Percentiles rank a stretch among this genome's conserved stretches.
Evolutionary conservation across 148 eudicot species (phyloP).

Genomic region (Vaccinium corymbosum): DNA sequence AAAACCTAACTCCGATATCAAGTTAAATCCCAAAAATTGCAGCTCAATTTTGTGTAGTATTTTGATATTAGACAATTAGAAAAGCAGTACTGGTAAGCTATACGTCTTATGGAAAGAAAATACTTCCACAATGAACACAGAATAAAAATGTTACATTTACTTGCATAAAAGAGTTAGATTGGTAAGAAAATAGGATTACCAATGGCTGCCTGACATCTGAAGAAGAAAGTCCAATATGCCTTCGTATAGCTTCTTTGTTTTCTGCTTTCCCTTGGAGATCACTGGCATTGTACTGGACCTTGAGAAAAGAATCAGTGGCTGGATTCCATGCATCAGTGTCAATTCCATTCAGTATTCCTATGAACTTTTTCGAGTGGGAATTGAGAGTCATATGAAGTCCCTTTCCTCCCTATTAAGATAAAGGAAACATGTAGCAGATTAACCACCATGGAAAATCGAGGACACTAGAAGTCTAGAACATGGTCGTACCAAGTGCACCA

Average conservation of each 20-base stretch:
- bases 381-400: conserved; percentile 84
- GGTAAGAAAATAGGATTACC: conserved; percentile 36
- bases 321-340: conserved; percentile 97
- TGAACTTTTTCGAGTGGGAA: conserved; percentile 75
- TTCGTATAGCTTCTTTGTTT: conserved; percentile 77
- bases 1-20: too few relatives aligned
- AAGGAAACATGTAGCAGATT: neutral
- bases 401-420: conserved; percentile 61
- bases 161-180: conserved; percentile 1
- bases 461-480: conserved; percentile 6
- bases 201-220: conserved; percentile 55
- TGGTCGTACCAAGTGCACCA: conserved; percentile 11
- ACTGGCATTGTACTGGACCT: conserved; percentile 64
- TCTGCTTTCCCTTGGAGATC: conserved; percentile 77
- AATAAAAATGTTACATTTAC: neutral
- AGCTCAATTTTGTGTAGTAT: neutral
- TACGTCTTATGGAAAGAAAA: neutral
- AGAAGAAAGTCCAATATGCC: conserved; percentile 62
- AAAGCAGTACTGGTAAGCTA: neutral
- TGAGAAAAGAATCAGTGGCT: conserved; percentile 65
- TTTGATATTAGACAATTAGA: neutral
- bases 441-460: conserved; percentile 5
- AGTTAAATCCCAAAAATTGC: neutral
- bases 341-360: conserved; percentile 91
- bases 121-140: neutral